Base-by-base conservation (phyloP, 768 basidiomycete species). In the Amanita fuliginea region DNA sequence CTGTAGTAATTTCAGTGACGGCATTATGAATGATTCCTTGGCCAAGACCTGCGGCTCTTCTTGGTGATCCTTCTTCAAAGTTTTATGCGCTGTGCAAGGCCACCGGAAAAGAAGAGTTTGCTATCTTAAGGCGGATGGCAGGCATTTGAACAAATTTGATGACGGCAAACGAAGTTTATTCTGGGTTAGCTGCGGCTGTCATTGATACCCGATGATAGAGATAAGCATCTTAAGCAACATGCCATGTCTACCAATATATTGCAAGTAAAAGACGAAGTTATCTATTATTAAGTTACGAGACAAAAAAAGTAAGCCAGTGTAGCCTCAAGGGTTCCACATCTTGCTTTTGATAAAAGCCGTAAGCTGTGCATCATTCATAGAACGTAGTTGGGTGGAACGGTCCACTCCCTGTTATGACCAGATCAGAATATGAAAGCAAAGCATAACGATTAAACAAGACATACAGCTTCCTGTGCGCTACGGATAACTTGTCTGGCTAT, bases 401-500 rank as follows among this genome's bases (percentile, higher is more conserved):
- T 83, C 81, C 21, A 83, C 79, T 43, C 66, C 68, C 78, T 80
- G 46, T 32, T 54, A 13, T 52, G 36, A 16, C 57, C 33, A 51
- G 35, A 52, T 34, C 35, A 46, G 30, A n/a, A 35, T 21, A 49
- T 30, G 16, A 49, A 24, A 3, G 22, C n/a, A 24, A 32, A 51
- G 39, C 42, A 37, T 16, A 16, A 24, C 22, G 13, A 7, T 26
- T 13, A 42, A 46, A 21, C 11, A 26, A 22, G 2, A 71, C 77
- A 55, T 58, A 83, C 83, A 51, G 81, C 81, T 51, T 77, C 73
- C 64, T 94, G 91, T 33, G 91, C 89, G 34, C 79, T 74, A 47
- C 82, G 79, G 59, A 94, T 85, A 51, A 95, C 89, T 39, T 73
- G 68, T 49, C 69, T 68, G 11, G 89, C 86, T 52, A 96, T 86